Evolutionary conservation across 2,329 filamentous ascomycete species (phyloP).

Genomic region (Colletotrichum destructivum): DNA sequence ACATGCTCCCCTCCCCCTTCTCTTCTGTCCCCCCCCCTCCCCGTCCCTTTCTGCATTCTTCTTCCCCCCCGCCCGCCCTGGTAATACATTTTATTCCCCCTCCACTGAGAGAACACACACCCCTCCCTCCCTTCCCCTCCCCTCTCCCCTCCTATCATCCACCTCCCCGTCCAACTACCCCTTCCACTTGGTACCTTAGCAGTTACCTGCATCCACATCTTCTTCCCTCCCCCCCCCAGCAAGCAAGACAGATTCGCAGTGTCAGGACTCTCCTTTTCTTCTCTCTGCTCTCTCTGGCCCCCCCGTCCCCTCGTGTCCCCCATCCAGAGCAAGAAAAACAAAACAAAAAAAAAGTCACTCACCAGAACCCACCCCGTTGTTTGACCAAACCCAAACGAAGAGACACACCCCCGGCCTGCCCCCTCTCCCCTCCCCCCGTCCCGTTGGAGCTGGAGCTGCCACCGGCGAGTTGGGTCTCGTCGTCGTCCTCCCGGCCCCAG

Average conservation of each 20-base stretch:
- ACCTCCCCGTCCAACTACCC: background rate
- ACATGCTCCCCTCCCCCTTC: background rate
- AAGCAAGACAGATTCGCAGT: background rate
- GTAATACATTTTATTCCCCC: conserved; percentile 1
- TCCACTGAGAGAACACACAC: conserved; percentile 22
- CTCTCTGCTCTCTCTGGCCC: background rate
- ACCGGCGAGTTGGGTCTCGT: conserved; percentile 34
- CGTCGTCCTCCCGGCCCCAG: conserved; percentile 37
- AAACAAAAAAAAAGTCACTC: background rate
- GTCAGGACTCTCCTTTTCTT: background rate
- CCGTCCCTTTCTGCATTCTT: conserved; percentile 8
- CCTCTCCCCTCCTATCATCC: background rate
- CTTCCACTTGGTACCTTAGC: conserved; percentile 11
- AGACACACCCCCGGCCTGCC: no score
- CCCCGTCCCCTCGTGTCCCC: background rate
- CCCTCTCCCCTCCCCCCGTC: conserved; percentile 6
- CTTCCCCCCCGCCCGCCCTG: background rate
- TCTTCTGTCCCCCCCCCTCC: background rate
- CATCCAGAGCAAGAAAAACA: background rate
- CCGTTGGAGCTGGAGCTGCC: conserved; percentile 29
- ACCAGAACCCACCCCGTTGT: conserved; percentile 16
- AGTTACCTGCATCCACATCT: conserved; percentile 4
- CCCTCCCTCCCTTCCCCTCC: conserved; percentile 7
- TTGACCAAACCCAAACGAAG: conserved; percentile 13
- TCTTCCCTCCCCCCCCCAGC: conserved; percentile 8